These are phyloP conservation scores for Drechslerella dactyloides DNA, from an alignment of 2,329 filamentous ascomycete species.

Conservation along the genomic window DNA sequence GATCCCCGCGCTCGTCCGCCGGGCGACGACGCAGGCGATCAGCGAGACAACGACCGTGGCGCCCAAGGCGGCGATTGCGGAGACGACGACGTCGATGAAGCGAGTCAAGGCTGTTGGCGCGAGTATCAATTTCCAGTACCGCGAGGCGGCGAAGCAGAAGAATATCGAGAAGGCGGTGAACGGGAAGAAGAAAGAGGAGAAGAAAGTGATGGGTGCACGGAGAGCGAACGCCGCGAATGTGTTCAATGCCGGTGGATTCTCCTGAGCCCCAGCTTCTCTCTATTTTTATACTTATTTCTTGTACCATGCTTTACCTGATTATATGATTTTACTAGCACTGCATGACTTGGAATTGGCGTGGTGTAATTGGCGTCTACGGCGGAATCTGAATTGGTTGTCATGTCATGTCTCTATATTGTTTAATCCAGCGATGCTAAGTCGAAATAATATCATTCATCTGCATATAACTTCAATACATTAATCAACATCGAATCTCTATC, in stretches of 20 bases:
- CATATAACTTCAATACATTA: neutral
- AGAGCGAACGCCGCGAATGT: constrained; percentile 60
- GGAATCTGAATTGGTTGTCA: too few species aligned
- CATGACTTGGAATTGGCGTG: too few species aligned
- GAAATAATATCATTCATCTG: too few species aligned
- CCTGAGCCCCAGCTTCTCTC: constrained; percentile 8
- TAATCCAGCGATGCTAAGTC: neutral
- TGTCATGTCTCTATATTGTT: too few species aligned
- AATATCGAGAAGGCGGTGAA: constrained; percentile 53
- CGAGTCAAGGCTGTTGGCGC: constrained; percentile 41
- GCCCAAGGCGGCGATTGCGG: constrained; percentile 56
- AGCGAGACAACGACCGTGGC: constrained; percentile 54
- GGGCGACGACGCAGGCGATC: constrained; percentile 70
- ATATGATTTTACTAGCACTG: too few species aligned
- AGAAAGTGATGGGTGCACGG: constrained; percentile 68
- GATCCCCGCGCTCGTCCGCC: constrained; percentile 70
- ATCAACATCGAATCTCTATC: constrained; percentile 61
- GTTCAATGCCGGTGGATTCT: constrained; percentile 46
- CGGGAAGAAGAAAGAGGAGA: constrained; percentile 61
- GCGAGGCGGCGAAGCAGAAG: constrained; percentile 43
- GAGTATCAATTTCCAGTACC: constrained; percentile 37
- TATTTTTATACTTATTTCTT: neutral
- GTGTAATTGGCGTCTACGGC: too few species aligned
- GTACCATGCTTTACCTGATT: neutral
- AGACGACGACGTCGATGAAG: constrained; percentile 53